Evolutionary conservation across 1,284 basidiomycete species (phyloP), one percentile per base, ranked within the genome.

Genomic region (Ceratobasidium theobromae): DNA sequence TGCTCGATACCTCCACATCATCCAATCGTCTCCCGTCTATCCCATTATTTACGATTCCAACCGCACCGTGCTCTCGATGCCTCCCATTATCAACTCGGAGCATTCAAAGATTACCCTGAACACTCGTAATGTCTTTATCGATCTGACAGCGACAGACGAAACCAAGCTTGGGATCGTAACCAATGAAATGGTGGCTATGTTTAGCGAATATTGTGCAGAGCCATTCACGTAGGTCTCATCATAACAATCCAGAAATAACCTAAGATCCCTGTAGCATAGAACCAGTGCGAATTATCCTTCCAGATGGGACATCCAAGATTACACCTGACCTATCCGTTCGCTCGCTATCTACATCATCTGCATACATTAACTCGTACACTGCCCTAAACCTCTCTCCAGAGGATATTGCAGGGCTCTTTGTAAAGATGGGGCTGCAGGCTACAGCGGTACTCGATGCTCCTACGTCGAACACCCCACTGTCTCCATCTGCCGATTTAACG

Each of bases 71-170:
- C 82, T 97, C 18, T 97, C 94, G 11, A 95, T 99, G 89, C 97
- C 97, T 28, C 97, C 97, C 1, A 98, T 99, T 77, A 97, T 98
- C 79, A 98, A 98, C 79, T 96, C 94, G 4, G 88, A 97, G 70
- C 91, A 94, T 78, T 97, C 93, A 75, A 99, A 98, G 81, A 99
- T 99, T 73, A 93, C 93, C 0, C 81, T 98, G 70, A 88, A 95
- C 75, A 99, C 97, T 12, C 86, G 83, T 67, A 98, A 99, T 77
- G 82, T 99, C 75, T 98, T 98, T 78, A 92, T 99, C 72, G 97
- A 99, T 77, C 86, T 94, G 51, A 99, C 97, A 4, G 96, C 95
- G 5, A 96, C 93, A n/a, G 97, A 99, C 76, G 86, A 94, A 76
- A 98, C 96, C 51, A 99, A 98, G 78, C 84, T 99, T 65, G 88